Base-by-base conservation (phyloP, 306 rosid genomes). In the Corylus avellana region DNA sequence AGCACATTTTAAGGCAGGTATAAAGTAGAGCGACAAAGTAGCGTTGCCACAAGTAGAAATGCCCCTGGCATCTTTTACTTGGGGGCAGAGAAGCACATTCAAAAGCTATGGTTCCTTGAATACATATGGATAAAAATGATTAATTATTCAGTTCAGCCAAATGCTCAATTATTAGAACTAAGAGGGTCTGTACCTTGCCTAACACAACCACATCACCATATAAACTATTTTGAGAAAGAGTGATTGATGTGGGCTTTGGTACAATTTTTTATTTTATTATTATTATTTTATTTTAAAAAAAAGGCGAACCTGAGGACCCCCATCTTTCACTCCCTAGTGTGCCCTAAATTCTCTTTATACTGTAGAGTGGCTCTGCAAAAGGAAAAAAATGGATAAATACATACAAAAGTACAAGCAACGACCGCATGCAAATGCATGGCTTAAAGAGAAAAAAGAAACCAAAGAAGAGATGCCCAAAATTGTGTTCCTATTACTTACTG, bases 361-460 rank as follows among this genome's bases (percentile, higher is more conserved):
- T 77, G 91, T 75, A 79, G 90, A 80, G n/a, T 83, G 85, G 79
- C 81, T 89, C 96, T 93, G 91, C 77, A 84, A 76, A 77, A 62
- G 14, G 69, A 42, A 64, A 51, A 51, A 55, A 62, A 42, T 51
- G 50, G 27, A 42, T 76, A 74, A 85, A 81, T 78, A 79, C n/a
- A 47, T 27, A 22, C 51, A 44, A 76, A 63, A 63, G 20, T 32
- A 14, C 70, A 25, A 12, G 70, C 70, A 63, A 63, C 32, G 70
- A 32, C 16, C 14, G 20, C 39, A 35, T 12, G 46, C 46, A 13
- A 63, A 29, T 63, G 70, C 70, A 13, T 17, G 29, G 70, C 44
- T 63, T 32, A 63, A 63, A 63, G 20, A 63, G 46, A 35, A 12
- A 7, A 16, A 35, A 32, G 17, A 63, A 63, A 16, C 70, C 12